Conservation (phyloP, 176 grass and related monocot genomes). For the Oryza glaberrima region DNA sequence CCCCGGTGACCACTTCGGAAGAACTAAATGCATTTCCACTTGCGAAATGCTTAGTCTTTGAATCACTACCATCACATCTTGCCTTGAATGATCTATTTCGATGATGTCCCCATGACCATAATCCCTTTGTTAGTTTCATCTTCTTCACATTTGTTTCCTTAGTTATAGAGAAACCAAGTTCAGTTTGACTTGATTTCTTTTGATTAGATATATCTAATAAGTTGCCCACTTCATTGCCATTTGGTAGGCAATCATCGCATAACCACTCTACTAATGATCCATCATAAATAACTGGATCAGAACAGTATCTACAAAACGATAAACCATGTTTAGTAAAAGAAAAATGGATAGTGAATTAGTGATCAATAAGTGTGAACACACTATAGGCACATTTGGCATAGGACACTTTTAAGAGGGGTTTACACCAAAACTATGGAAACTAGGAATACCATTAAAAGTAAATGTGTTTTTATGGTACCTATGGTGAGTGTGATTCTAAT, state of each 20-base stretch:
- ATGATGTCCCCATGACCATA: background rate
- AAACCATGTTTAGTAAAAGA: background rate
- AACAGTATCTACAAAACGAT: slow-evolving; percentile 53
- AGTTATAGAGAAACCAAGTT: slow-evolving; percentile 14
- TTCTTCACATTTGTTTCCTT: slow-evolving; percentile 12
- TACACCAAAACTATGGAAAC: background rate
- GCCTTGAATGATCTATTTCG: background rate
- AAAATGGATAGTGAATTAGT: background rate
- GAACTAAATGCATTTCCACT: slow-evolving; percentile 5
- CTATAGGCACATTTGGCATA: background rate
- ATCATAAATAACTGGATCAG: slow-evolving; percentile 22
- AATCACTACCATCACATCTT: slow-evolving; percentile 3
- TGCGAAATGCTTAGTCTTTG: background rate
- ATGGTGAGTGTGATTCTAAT: background rate
- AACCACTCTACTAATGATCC: slow-evolving; percentile 23
- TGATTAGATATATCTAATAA: background rate
- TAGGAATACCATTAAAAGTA: no score
- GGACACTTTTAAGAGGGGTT: background rate
- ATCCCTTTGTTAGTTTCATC: slow-evolving; percentile 4
- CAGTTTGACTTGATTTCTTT: background rate
- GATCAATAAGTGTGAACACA: background rate
- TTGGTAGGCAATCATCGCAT: slow-evolving; percentile 32
- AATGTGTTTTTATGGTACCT: no score
- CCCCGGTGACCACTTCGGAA: background rate
- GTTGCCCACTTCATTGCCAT: background rate